These are phyloP conservation scores for Mollisiaceae sp. DNA, from an alignment of 2,329 filamentous ascomycete species.

Conservation along the genomic window DNA sequence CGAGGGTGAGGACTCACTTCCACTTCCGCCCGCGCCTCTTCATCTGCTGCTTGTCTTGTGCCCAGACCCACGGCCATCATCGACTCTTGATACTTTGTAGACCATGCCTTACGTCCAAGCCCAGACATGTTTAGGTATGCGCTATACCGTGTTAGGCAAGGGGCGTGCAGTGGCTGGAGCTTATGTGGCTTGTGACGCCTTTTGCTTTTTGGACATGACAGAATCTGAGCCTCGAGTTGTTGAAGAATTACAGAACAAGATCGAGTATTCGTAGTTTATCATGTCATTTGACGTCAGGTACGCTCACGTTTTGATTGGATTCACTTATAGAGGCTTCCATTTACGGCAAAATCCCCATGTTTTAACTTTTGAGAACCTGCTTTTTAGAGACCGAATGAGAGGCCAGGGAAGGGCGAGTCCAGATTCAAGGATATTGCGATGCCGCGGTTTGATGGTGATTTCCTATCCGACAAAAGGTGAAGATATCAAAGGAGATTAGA, in stretches of 20 bases:
- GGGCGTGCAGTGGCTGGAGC: not conserved
- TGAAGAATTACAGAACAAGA: not conserved
- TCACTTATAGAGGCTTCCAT: conserved; percentile 13
- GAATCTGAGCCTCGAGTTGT: not conserved
- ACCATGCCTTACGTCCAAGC: conserved; percentile 31
- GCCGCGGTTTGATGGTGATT: not conserved
- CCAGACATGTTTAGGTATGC: conserved; percentile 2
- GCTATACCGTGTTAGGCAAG: conserved; percentile 10
- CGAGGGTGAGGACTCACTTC: conserved; percentile 46
- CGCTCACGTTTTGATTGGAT: conserved; percentile 10
- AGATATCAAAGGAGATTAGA: not conserved
- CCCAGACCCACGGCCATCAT: conserved; percentile 41
- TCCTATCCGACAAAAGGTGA: not conserved
- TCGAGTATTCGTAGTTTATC: not conserved
- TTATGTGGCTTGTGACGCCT: conserved; percentile 5
- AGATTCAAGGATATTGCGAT: not conserved
- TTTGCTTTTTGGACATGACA: not conserved
- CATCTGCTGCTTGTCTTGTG: conserved; percentile 51
- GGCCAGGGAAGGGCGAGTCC: not conserved
- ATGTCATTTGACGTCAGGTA: not conserved
- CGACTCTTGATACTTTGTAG: conserved; percentile 31
- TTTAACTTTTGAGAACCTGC: conserved; percentile 10
- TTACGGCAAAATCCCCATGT: conserved; percentile 13
- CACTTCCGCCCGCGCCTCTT: conserved; percentile 72
- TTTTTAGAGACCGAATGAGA: conserved; percentile 9